These are phyloP conservation scores for Croton laevigatus DNA, from an alignment of 441 rosid genomes.

Conservation along the genomic window DNA sequence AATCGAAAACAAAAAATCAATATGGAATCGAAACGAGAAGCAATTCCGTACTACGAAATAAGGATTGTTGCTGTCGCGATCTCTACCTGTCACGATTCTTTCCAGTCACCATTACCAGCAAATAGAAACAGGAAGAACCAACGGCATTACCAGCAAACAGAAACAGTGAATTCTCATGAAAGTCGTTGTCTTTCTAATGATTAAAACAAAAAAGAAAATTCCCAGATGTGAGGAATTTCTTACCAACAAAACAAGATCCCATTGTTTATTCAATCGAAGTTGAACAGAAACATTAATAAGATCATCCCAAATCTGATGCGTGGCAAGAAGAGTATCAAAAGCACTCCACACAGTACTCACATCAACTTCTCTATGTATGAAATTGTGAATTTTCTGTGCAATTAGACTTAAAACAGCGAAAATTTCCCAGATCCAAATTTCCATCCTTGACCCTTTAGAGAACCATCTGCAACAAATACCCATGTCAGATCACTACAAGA, in stretches of 20 bases:
- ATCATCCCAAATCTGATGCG: conserved; percentile 84
- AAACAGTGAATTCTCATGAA: too few relatives aligned
- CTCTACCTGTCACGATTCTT: too few relatives aligned
- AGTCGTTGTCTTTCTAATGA: neutral
- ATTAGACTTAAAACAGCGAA: conserved; percentile 80
- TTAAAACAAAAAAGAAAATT: neutral
- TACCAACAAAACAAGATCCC: conserved; percentile 73
- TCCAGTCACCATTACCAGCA: too few relatives aligned
- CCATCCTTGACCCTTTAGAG: conserved; percentile 89
- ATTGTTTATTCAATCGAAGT: conserved; percentile 70
- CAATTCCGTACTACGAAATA: too few relatives aligned
- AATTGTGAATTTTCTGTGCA: conserved; percentile 65
- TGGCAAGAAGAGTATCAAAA: conserved; percentile 60
- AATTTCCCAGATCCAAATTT: conserved; percentile 86
- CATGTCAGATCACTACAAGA: too few relatives aligned
- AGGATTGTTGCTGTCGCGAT: too few relatives aligned
- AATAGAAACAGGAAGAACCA: too few relatives aligned
- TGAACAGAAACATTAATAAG: conserved; percentile 74
- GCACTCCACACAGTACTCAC: conserved; percentile 42
- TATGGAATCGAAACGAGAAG: too few relatives aligned
- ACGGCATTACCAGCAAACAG: too few relatives aligned
- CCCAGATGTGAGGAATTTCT: conserved; percentile 11
- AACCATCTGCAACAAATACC: conserved; percentile 49
- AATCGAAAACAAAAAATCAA: too few relatives aligned
- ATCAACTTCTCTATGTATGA: conserved; percentile 51